Conservation (phyloP, 2,329 filamentous ascomycete genomes). For the Penicillium sp. region DNA sequence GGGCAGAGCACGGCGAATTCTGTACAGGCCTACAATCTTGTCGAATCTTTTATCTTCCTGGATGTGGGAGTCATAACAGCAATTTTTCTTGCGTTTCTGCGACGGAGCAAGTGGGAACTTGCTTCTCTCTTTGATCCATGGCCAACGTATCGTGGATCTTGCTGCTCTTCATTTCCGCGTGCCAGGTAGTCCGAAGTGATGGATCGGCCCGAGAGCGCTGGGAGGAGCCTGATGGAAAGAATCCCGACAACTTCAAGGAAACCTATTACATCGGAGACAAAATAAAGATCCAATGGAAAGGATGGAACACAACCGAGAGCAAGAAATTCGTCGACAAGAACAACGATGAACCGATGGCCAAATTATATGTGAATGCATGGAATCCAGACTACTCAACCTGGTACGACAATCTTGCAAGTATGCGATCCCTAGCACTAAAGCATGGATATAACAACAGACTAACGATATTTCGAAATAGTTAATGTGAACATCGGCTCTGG, state of each 20-base stretch:
- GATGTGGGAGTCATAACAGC: too few relatives aligned
- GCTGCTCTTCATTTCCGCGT: not conserved
- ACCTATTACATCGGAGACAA: not conserved
- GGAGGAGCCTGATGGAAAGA: not conserved
- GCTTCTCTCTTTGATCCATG: not conserved
- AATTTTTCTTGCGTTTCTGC: too few relatives aligned
- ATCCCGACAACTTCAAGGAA: too few relatives aligned
- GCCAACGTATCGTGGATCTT: not conserved
- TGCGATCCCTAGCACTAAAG: not conserved
- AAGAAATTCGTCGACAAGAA: not conserved
- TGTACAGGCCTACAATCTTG: too few relatives aligned
- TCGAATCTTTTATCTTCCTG: too few relatives aligned
- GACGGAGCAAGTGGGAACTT: too few relatives aligned
- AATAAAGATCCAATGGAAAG: not conserved
- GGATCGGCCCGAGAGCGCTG: not conserved
- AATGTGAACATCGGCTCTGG: not conserved
- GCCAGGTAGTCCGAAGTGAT: not conserved
- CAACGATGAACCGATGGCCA: not conserved
- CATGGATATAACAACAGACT: not conserved
- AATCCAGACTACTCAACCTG: not conserved
- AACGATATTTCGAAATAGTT: not conserved
- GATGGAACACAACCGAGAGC: not conserved
- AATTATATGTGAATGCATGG: not conserved
- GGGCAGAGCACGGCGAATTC: too few relatives aligned
- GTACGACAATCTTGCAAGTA: not conserved